These are phyloP conservation scores for Aspergillus kassunensis DNA, from an alignment of 495 filamentous ascomycete genomes.

Conservation along the genomic window DNA sequence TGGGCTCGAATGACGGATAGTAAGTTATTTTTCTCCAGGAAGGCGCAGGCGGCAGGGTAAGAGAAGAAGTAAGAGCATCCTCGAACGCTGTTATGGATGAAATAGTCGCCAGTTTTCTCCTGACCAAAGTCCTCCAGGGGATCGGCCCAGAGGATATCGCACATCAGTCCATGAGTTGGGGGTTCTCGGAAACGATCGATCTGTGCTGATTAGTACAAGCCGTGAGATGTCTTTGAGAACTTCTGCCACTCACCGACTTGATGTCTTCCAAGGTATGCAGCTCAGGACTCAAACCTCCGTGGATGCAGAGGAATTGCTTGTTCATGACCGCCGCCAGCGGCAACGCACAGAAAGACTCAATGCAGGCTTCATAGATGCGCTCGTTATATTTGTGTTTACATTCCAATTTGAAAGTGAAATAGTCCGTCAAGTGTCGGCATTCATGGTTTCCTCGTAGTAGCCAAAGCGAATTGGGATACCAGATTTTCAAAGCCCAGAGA, in stretches of 20 bases:
- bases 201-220: slow-evolving; percentile 37
- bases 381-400: slow-evolving; percentile 99
- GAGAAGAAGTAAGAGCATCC: slow-evolving; percentile 99
- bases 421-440: slow-evolving; percentile 96
- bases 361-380: slow-evolving; percentile 92
- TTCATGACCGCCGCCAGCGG: slow-evolving; percentile 98
- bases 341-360: slow-evolving; percentile 94
- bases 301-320: slow-evolving; percentile 98
- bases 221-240: background rate
- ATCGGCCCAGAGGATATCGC: slow-evolving; percentile 98
- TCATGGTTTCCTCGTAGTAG: slow-evolving; percentile 96
- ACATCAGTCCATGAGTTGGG: slow-evolving; percentile 96
- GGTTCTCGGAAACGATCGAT: slow-evolving; percentile 98
- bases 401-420: slow-evolving; percentile 99
- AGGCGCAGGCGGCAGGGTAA: slow-evolving; percentile 95
- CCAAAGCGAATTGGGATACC: slow-evolving; percentile 98
- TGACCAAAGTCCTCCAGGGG: slow-evolving; percentile 99
- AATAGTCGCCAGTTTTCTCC: slow-evolving; percentile 95
- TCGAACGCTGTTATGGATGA: slow-evolving; percentile 95
- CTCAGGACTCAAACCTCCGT: slow-evolving; percentile 93
- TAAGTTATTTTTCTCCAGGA: slow-evolving; percentile 97
- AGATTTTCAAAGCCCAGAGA: slow-evolving; percentile 97
- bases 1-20: slow-evolving; percentile 98
- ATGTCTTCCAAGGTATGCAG: slow-evolving; percentile 93
- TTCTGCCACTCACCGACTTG: slow-evolving; percentile 60